These are phyloP conservation scores for Haplosporangium sp. DNA, from an alignment of 371 early-diverging fungal genomes.

Conservation along the genomic window DNA sequence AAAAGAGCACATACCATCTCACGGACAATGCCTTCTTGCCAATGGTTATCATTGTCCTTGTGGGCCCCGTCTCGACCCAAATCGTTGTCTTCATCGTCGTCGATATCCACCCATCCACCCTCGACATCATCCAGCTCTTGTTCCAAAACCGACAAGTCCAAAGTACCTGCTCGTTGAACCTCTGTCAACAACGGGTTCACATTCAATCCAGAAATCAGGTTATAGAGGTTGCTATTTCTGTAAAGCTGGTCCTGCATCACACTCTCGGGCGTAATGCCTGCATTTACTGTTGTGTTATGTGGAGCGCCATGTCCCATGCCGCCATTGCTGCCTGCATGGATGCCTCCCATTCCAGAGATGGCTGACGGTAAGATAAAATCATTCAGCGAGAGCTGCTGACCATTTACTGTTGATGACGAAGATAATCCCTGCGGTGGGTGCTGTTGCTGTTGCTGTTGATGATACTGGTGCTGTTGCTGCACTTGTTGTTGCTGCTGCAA, in stretches of 20 bases:
- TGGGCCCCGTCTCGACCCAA: neutral
- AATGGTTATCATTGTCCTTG: slow-evolving; percentile 24
- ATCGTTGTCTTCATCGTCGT: slow-evolving; percentile 25
- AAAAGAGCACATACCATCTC: slow-evolving; percentile 34
- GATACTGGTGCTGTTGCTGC: slow-evolving; percentile 4
- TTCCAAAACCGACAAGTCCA: slow-evolving; percentile 41
- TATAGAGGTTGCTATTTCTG: slow-evolving; percentile 45
- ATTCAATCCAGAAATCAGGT: slow-evolving; percentile 47
- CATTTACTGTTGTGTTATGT: neutral
- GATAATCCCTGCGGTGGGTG: slow-evolving; percentile 7
- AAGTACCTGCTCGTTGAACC: slow-evolving; percentile 46
- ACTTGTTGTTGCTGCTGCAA: slow-evolving; percentile 10
- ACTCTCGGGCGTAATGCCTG: neutral
- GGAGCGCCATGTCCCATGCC: neutral
- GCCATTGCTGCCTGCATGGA: slow-evolving; percentile 4
- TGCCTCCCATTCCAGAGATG: slow-evolving; percentile 34
- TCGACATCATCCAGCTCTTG: slow-evolving; percentile 51
- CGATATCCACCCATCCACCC: slow-evolving; percentile 53
- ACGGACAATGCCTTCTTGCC: slow-evolving; percentile 36
- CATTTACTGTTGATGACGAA: slow-evolving; percentile 3
- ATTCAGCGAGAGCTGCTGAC: slow-evolving; percentile 30
- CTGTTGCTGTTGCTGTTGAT: slow-evolving; percentile 3
- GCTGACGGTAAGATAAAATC: slow-evolving; percentile 44
- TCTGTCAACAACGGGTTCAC: slow-evolving; percentile 49
- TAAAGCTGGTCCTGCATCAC: slow-evolving; percentile 37